Percentiles rank a stretch among this genome's conserved stretches.
These are phyloP conservation scores for Hygrophorus pudorinus DNA, from an alignment of 768 basidiomycete species.

Conservation along the genomic window DNA sequence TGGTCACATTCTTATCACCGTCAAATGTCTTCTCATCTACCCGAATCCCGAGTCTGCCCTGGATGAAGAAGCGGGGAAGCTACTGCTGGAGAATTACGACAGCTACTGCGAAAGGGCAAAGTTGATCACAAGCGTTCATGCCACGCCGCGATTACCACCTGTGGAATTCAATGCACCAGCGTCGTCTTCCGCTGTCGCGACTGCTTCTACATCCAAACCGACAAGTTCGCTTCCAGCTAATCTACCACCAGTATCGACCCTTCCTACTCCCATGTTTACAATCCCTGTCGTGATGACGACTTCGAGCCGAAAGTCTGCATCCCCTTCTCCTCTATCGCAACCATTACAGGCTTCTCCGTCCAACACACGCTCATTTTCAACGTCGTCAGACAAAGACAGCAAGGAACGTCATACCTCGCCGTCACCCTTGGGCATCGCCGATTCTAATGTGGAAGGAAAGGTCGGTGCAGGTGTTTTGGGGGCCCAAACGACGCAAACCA, in stretches of 20 bases:
- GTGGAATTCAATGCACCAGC: slow-evolving; percentile 50
- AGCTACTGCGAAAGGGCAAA: slow-evolving; percentile 80
- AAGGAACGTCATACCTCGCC: slow-evolving; percentile 63
- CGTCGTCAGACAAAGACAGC: slow-evolving; percentile 28
- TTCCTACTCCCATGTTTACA: slow-evolving; percentile 23
- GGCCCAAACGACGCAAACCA: no score
- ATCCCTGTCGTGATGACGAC: slow-evolving; percentile 23
- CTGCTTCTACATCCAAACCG: slow-evolving; percentile 13
- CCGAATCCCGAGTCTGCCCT: slow-evolving; percentile 95
- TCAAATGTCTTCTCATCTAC: slow-evolving; percentile 93
- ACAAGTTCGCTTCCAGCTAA: slow-evolving; percentile 10
- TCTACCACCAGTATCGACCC: slow-evolving; percentile 13
- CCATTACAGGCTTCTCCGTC: slow-evolving; percentile 31
- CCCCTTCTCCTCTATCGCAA: slow-evolving; percentile 32
- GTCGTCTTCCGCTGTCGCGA: slow-evolving; percentile 21
- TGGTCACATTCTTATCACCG: slow-evolving; percentile 80
- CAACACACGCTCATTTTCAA: slow-evolving; percentile 5
- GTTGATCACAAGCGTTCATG: slow-evolving; percentile 87
- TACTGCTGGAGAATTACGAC: slow-evolving; percentile 82
- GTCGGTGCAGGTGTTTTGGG: no score
- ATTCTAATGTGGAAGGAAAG: slow-evolving; percentile 65
- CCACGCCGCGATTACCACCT: slow-evolving; percentile 67
- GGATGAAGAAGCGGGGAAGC: slow-evolving; percentile 92
- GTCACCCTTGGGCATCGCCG: slow-evolving; percentile 60
- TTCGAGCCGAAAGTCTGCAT: slow-evolving; percentile 32